Base-by-base conservation (phyloP, 441 rosid species). In the California macrophylla region DNA sequence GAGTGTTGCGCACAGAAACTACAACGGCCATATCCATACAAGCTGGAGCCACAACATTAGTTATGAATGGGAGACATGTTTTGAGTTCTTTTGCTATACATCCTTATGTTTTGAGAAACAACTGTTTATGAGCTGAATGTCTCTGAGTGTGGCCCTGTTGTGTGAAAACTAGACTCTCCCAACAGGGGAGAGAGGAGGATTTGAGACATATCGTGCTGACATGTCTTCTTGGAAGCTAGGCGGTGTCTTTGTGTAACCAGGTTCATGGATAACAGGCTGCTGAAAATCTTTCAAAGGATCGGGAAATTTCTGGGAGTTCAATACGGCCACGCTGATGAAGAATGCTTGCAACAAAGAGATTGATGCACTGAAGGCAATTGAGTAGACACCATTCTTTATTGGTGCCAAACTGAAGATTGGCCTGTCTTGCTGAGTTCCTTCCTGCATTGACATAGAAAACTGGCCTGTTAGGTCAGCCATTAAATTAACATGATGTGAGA, bases 161-260 rank as follows among this genome's bases (percentile, higher is more conserved):
- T 28, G 1, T 38, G 12, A 4, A 62, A 70, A 67, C 77, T 82
- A 89, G 42, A 84, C 91, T 66, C 97, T 87, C 66, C 92, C 96
- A 3, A 87, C 85, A 0, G 97, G 94, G 66, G 97, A 92, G 73
- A 77, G 79, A 2, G 94, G 96, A 4, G 92, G 96, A 78, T 79
- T 69, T 18, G 92, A 81, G 65, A 86, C 79, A 69, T 83, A 89
- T 56, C 69, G 88, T 0, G 76, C 66, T 30, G 88, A 82, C 50
- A 77, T 54, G 69, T 82, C 69, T 25, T 70, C 72, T 0, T 21
- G 38, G 23, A 29, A n/a, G 7, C 71, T 5, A 68, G 66, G 66
- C 32, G 62, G 72, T 77, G 30, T 28, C 30, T 75, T 80, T 32
- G 42, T 38, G 28, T 58, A 60, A 50, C 61, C 68, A 29, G 34